Evolutionary conservation across 2,329 filamentous ascomycete genomes (phyloP).

Genomic region (Immersiporthe knoxdaviesiana): DNA sequence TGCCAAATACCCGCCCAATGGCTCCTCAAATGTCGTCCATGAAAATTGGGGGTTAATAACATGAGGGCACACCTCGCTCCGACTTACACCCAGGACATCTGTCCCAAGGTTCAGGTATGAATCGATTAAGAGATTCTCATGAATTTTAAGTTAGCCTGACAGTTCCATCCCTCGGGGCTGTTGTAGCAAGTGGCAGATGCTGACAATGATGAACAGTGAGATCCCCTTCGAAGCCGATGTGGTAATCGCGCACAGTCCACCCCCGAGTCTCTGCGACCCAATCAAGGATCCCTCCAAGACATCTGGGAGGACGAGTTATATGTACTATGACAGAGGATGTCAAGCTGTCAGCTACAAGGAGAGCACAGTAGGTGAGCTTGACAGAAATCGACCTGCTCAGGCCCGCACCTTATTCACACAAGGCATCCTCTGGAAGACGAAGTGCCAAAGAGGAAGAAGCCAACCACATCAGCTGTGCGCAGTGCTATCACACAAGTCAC

Average conservation of each 20-base stretch:
- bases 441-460: not conserved
- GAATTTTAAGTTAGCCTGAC: slow-evolving; percentile 29
- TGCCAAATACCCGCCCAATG: too few relatives aligned
- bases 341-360: slow-evolving; percentile 49
- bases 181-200: not conserved
- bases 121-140: slow-evolving; percentile 34
- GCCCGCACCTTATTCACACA: not conserved
- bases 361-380: not conserved
- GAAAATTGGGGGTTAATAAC: too few relatives aligned
- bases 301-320: slow-evolving; percentile 45
- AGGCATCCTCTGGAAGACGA: slow-evolving; percentile 2
- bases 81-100: slow-evolving; percentile 29
- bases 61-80: not conserved
- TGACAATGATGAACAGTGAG: not conserved
- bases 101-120: slow-evolving; percentile 49
- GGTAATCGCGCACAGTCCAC: slow-evolving; percentile 43
- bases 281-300: slow-evolving; percentile 33
- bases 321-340: slow-evolving; percentile 40
- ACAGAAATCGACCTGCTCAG: not conserved
- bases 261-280: slow-evolving; percentile 16
- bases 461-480: too few relatives aligned
- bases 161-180: too few relatives aligned
- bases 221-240: slow-evolving; percentile 37
- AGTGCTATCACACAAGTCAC: not conserved
- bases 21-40: too few relatives aligned